Conservation (phyloP, 805 yeast species). For the Candida anglica region DNA sequence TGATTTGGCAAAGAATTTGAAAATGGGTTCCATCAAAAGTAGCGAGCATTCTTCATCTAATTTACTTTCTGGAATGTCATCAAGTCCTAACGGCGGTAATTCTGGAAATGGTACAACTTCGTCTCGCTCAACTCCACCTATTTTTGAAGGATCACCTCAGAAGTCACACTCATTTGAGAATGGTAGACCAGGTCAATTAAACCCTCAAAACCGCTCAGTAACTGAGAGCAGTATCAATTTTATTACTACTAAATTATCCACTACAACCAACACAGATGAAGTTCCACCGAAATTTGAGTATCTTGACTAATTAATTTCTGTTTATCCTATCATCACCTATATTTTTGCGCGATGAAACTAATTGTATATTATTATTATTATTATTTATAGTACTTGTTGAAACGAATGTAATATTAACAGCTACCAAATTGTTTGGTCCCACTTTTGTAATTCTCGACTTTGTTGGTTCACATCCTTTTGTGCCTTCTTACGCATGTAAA, state of each 20-base stretch:
- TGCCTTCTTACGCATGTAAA: constrained; percentile 90
- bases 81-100: constrained; percentile 11
- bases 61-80: constrained; percentile 9
- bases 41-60: constrained; percentile 10
- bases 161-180: constrained; percentile 30
- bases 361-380: too few relatives aligned
- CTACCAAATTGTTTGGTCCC: constrained; percentile 60
- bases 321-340: background rate
- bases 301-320: constrained; percentile 8
- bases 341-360: background rate
- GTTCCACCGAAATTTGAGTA: constrained; percentile 13
- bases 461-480: constrained; percentile 67
- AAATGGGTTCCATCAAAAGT: constrained; percentile 28
- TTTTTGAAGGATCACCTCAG: constrained; percentile 15
- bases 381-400: background rate
- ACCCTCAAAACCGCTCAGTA: constrained; percentile 24
- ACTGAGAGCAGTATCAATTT: constrained; percentile 28
- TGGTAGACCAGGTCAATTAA: constrained; percentile 27
- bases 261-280: constrained; percentile 14
- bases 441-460: constrained; percentile 55
- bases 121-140: constrained; percentile 13
- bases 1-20: constrained; percentile 43
- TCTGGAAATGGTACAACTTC: constrained; percentile 8
- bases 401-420: background rate
- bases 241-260: constrained; percentile 6